Evolutionary conservation across 2,329 filamentous ascomycete species (phyloP).

Genomic region (Botryosphaeria dothidea): DNA sequence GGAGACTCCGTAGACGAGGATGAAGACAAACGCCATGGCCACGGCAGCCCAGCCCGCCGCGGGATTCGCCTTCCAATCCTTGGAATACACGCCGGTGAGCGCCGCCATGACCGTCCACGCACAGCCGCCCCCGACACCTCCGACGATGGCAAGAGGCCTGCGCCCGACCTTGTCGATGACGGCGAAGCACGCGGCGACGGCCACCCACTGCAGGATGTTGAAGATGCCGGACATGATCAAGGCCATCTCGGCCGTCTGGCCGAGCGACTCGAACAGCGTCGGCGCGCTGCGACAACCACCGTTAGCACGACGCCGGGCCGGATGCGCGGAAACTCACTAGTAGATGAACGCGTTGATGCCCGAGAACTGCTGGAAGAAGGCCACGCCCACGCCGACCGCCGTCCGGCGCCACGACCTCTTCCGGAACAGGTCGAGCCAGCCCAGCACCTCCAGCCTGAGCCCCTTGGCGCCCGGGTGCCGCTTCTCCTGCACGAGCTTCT

Average conservation of each 20-base stretch:
- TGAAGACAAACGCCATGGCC: constrained; percentile 48
- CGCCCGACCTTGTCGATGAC: constrained; percentile 25
- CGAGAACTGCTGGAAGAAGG: constrained; percentile 47
- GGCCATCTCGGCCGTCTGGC: constrained; percentile 35
- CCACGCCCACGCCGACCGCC: constrained; percentile 39
- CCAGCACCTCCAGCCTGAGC: background rate
- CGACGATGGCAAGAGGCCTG: constrained; percentile 19
- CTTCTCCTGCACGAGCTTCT: constrained; percentile 12
- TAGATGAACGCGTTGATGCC: constrained; percentile 43
- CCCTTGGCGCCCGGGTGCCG: background rate
- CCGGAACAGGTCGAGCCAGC: constrained; percentile 45
- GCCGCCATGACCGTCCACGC: constrained; percentile 53
- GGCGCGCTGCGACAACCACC: constrained; percentile 38
- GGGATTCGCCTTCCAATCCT: constrained; percentile 52
- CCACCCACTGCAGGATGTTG: constrained; percentile 39
- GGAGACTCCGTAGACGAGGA: constrained; percentile 57
- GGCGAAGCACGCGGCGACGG: constrained; percentile 18
- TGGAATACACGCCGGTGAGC: constrained; percentile 54
- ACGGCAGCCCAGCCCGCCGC: constrained; percentile 54
- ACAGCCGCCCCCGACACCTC: constrained; percentile 25
- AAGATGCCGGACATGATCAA: constrained; percentile 28
- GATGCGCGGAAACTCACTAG: constrained; percentile 35
- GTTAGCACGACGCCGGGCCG: too few species aligned
- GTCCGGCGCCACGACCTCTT: constrained; percentile 46
- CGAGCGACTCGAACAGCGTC: constrained; percentile 44